Base-by-base conservation (phyloP, 2,329 filamentous ascomycete species). In the Paecilomyces niveus region DNA sequence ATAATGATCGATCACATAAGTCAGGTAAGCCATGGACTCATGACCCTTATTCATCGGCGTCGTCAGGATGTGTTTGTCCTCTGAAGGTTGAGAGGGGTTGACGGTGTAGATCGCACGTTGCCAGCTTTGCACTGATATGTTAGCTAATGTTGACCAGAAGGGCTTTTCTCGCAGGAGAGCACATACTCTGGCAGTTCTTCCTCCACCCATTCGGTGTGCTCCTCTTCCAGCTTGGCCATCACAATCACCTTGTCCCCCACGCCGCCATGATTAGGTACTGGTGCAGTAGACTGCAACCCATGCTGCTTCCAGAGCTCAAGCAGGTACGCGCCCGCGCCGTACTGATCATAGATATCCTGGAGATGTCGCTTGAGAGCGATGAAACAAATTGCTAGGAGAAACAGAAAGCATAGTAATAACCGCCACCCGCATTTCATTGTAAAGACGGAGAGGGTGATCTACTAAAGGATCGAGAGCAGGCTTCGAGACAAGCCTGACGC, bases 1-100 rank as follows among this genome's bases (percentile, higher is more conserved):
- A 67, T 83, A 84, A 65, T 82, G 73, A 58, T 83, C 79, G 64
- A 83, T 82, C 56, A 84, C 78, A 66, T 81, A 83, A 33, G 78
- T 78, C n/a, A 83, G 74, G 66, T 83, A 83, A 4, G 70, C 74
- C 74, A 83, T 81, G 8, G 79, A 78, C 65, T 83, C 81, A 62
- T 78, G 75, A 55, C 81, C 81, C 63, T 81, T 80, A 59, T 83
- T 81, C 60, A 72, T 74, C 8, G 78, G 77, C 0, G 78, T 69
- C 59, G 76, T 76, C 49, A 77, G 61, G 10, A 29, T 6, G 50
- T 52, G 50, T 21, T 52, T 29, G 50, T 29, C 50, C 22, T 52
- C 22, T 31, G 61, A 63, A 29, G 57, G 58, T 51, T 65, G 62
- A 56, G 68, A 66, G 50, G 71, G 69, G 63, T 78, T 76, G 57